phyloP scores from a whole-genome alignment of 2,329 filamentous ascomycete species.

The Dactylella cylindrospora region DNA sequence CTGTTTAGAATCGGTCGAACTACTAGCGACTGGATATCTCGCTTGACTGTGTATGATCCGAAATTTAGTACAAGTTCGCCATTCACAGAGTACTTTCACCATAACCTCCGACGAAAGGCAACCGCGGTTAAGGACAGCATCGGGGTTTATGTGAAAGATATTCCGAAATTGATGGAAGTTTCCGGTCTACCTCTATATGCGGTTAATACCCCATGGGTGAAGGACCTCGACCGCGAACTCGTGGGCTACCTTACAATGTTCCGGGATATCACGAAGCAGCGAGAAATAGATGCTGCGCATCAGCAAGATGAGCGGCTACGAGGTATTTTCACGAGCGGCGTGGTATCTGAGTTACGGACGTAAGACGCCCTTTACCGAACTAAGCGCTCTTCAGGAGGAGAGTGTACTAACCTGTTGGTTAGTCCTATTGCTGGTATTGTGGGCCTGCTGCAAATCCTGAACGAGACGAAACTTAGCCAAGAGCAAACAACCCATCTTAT shows the following conservation, averaged over 20 bases:
- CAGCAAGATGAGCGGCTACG: constrained; percentile 34
- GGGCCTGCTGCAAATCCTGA: constrained; percentile 46
- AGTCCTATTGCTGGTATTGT: constrained; percentile 47
- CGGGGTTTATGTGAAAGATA: constrained; percentile 42
- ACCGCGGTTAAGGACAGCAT: constrained; percentile 37
- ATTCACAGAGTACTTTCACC: constrained; percentile 39
- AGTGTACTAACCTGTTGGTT: constrained; percentile 6
- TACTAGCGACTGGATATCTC: constrained; percentile 36
- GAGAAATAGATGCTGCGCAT: constrained; percentile 35
- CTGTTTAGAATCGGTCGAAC: constrained; percentile 33
- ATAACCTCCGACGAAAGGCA: constrained; percentile 35
- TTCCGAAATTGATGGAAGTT: constrained; percentile 30
- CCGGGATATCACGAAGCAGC: constrained; percentile 38
- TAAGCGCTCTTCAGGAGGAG: no score
- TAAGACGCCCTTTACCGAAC: constrained; percentile 4
- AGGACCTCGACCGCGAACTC: constrained; percentile 39
- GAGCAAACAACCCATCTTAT: constrained; percentile 45
- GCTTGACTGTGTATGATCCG: constrained; percentile 30
- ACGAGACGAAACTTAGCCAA: constrained; percentile 43
- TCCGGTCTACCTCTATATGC: constrained; percentile 38
- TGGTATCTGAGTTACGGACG: constrained; percentile 38
- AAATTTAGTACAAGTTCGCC: constrained; percentile 33
- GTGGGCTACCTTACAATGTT: constrained; percentile 37
- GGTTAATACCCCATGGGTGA: constrained; percentile 44
- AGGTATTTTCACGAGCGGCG: constrained; percentile 38